Percentiles rank a stretch among this genome's conserved stretches.
phyloP scores from a whole-genome alignment of 768 basidiomycete genomes.

The Psilocybe sp. region DNA sequence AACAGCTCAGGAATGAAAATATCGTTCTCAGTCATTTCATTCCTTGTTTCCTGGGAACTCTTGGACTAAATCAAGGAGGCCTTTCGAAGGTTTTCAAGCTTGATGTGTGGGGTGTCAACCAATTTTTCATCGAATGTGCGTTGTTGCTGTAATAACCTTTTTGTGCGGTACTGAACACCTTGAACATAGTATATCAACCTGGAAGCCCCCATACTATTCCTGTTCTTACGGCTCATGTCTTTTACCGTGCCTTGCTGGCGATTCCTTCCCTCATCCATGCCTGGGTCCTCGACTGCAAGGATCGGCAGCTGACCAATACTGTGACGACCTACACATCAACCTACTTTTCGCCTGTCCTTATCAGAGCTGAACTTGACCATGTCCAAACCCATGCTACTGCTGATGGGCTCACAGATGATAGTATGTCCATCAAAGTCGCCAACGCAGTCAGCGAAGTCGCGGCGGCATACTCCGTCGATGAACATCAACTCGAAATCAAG shows the following conservation, averaged over 20 bases:
- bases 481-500: slow-evolving; percentile 87
- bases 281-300: slow-evolving; percentile 87
- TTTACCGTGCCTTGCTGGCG: slow-evolving; percentile 80
- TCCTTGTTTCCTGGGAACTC: slow-evolving; percentile 63
- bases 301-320: slow-evolving; percentile 78
- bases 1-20: slow-evolving; percentile 72
- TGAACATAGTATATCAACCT: slow-evolving; percentile 54
- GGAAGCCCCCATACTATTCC: slow-evolving; percentile 49
- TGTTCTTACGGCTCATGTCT: slow-evolving; percentile 82
- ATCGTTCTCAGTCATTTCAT: slow-evolving; percentile 67
- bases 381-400: slow-evolving; percentile 50
- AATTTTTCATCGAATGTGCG: slow-evolving; percentile 75
- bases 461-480: slow-evolving; percentile 85
- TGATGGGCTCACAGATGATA: slow-evolving; percentile 60
- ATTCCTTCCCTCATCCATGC: slow-evolving; percentile 82
- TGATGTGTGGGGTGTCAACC: slow-evolving; percentile 83
- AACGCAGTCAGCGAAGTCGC: slow-evolving; percentile 75
- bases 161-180: background rate
- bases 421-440: slow-evolving; percentile 76
- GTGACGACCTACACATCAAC: slow-evolving; percentile 77
- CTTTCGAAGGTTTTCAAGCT: slow-evolving; percentile 71
- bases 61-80: slow-evolving; percentile 62
- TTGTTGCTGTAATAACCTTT: slow-evolving; percentile 1
- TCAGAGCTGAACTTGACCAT: slow-evolving; percentile 76
- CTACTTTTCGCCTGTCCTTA: slow-evolving; percentile 88